A percentile compares a stretch with the other conserved stretches of the same genome.
Evolutionary conservation across 2,329 filamentous ascomycete species (phyloP).

Genomic region (Xylariales sp.): DNA sequence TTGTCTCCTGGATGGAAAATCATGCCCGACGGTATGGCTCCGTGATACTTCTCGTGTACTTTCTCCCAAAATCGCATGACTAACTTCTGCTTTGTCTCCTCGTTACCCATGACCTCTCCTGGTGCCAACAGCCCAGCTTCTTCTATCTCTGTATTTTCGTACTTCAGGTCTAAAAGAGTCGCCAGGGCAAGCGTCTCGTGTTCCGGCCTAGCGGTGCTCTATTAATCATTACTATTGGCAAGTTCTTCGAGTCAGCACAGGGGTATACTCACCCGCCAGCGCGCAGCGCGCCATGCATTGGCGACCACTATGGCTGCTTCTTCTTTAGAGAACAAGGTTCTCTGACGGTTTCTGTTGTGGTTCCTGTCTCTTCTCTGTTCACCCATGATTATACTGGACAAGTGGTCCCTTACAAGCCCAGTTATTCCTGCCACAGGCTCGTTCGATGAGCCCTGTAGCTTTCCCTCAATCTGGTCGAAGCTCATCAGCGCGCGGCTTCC

Average conservation of each 20-base stretch:
- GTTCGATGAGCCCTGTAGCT: neutral
- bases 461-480: neutral
- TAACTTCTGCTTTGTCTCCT: neutral
- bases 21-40: conserved; percentile 3
- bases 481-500: neutral
- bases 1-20: conserved; percentile 5
- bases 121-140: conserved; percentile 1
- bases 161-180: conserved; percentile 2
- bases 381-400: conserved; percentile 1
- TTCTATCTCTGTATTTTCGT: neutral
- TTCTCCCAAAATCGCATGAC: conserved; percentile 1
- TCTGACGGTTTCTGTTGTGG: neutral
- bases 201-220: conserved; percentile 3
- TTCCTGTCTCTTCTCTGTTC: conserved; percentile 1
- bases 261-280: conserved; percentile 7
- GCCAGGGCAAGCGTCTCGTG: conserved; percentile 2
- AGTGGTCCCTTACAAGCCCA: conserved; percentile 1
- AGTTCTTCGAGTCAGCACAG: no score
- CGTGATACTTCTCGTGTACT: neutral
- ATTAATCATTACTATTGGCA: no score
- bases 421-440: neutral
- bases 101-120: neutral
- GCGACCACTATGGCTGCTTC: neutral
- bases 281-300: conserved; percentile 4
- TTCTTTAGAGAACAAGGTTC: neutral